Evolutionary conservation across 495 filamentous ascomycete genomes (phyloP), one percentile per base, ranked within the genome.

Genomic region (Immersiella caudata): DNA sequence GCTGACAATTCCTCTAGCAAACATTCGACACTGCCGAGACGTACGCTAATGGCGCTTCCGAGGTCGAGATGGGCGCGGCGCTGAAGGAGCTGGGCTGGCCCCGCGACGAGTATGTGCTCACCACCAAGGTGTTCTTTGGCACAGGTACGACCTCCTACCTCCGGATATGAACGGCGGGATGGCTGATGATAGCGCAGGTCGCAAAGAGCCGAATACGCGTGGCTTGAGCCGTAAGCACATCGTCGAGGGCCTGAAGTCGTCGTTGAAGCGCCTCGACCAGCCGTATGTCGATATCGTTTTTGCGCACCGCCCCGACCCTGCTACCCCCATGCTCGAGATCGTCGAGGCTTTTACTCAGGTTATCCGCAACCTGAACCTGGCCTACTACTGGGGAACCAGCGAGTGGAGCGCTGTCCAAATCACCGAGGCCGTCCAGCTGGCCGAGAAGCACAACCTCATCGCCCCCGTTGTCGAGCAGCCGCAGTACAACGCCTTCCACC

Each of bases 351-450:
- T 96, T 83, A 94, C 94, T 78, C 85, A 92, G 74, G 78, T 90
- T 33, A 93, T 96, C 70, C 82, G 89, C 76, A 84, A 84, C 55
- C 90, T 92, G 51, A 90, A 93, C 80, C 73, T 77, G 55, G 88
- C 90, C 24, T 89, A 95, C 74, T 95, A 96, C 84, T 96, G 93
- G 93, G 93, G 93, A 35, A 96, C 93, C 0, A 92, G 89, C 0
- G 91, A 94, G 81, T 96, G 93, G 93, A 84, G 82, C 65, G 91
- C 93, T 8, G 87, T 86, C 60, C 91, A 96, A 80, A 94, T 96
- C 73, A 84, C 86, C 8, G 83, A 89, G 65, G 93, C 93, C 7
- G 92, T 88, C 81, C 82, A 87, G 51, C 79, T 91, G 46, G 93
- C 93, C 16, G 89, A 92, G 67, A 83, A 80, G 66, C 81, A 95